phyloP scores from a whole-genome alignment of 2,329 filamentous ascomycete species.

The Xylariales sp. region DNA sequence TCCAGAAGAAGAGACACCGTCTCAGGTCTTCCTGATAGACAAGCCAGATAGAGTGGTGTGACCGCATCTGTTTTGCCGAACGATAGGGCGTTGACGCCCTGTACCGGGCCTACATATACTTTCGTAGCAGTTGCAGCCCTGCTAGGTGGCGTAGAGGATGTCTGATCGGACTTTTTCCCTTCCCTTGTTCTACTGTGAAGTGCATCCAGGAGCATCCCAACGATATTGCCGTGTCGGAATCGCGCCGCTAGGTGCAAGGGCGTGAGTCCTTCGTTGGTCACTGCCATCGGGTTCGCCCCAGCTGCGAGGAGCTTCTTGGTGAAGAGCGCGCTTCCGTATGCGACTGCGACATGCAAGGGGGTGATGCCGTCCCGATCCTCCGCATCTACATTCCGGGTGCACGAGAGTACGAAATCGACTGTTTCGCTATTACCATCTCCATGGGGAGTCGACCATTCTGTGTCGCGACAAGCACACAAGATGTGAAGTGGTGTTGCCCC shows the following conservation, averaged over 20 bases:
- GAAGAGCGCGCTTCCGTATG: slow-evolving; percentile 12
- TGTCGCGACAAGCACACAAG: not conserved
- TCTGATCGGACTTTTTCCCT: too few species aligned
- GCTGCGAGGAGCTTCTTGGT: slow-evolving; percentile 25
- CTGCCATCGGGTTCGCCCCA: slow-evolving; percentile 27
- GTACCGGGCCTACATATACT: too few species aligned
- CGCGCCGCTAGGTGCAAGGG: slow-evolving; percentile 35
- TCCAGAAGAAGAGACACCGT: slow-evolving; percentile 20
- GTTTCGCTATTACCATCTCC: not conserved
- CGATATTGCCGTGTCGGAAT: slow-evolving; percentile 24
- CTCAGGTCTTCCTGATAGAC: slow-evolving; percentile 16
- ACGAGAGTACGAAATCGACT: not conserved
- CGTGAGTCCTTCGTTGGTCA: slow-evolving; percentile 28
- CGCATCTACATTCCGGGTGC: slow-evolving; percentile 3
- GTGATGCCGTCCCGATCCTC: slow-evolving; percentile 13
- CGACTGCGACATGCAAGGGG: slow-evolving; percentile 21
- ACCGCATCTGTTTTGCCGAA: not conserved
- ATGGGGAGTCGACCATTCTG: too few species aligned
- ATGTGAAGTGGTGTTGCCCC: not conserved
- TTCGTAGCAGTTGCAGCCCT: too few species aligned
- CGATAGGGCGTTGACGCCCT: not conserved
- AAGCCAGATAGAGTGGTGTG: slow-evolving; percentile 20
- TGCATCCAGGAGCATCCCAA: slow-evolving; percentile 23
- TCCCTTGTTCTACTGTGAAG: too few species aligned
- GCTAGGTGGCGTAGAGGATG: too few species aligned